Evolutionary conservation across 129 eudicot genomes (phyloP).

Genomic region (Flaveria brownii): DNA sequence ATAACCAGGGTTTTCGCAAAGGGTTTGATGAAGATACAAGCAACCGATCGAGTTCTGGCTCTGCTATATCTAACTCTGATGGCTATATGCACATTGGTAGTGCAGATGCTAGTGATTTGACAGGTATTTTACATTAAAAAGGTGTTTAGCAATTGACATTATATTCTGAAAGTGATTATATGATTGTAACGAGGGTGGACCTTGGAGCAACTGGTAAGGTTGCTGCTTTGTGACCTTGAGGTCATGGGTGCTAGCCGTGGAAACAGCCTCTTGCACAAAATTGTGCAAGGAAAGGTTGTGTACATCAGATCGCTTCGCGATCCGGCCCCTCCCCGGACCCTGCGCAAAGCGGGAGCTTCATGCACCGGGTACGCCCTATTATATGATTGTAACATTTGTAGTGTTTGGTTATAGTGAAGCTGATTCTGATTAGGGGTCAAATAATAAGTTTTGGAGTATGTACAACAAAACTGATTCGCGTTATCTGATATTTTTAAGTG

Average conservation of each 20-base stretch:
- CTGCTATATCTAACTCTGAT: slow-evolving; percentile 93
- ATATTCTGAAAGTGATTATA: background rate
- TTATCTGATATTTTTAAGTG: background rate
- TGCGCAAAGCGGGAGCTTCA: no score
- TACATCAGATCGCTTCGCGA: no score
- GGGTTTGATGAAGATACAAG: slow-evolving; percentile 80
- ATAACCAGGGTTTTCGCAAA: slow-evolving; percentile 52
- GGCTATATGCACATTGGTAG: slow-evolving; percentile 80
- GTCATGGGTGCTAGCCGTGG: no score
- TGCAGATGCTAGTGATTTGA: slow-evolving; percentile 90
- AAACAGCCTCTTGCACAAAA: no score
- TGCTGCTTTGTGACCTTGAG: no score
- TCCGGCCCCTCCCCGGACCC: no score
- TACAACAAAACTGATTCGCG: background rate
- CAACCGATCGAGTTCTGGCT: slow-evolving; percentile 95
- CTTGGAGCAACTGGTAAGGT: no score
- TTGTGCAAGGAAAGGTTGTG: no score
- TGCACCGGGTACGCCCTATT: no score
- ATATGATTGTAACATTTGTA: no score
- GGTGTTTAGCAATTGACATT: slow-evolving; percentile 6
- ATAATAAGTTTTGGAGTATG: background rate
- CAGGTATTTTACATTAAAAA: slow-evolving; percentile 48
- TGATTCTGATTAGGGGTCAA: background rate
- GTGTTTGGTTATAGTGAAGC: background rate
- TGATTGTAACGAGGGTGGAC: no score